Conservation (phyloP, 768 basidiomycete species). For the Phanerochaete sordida region DNA sequence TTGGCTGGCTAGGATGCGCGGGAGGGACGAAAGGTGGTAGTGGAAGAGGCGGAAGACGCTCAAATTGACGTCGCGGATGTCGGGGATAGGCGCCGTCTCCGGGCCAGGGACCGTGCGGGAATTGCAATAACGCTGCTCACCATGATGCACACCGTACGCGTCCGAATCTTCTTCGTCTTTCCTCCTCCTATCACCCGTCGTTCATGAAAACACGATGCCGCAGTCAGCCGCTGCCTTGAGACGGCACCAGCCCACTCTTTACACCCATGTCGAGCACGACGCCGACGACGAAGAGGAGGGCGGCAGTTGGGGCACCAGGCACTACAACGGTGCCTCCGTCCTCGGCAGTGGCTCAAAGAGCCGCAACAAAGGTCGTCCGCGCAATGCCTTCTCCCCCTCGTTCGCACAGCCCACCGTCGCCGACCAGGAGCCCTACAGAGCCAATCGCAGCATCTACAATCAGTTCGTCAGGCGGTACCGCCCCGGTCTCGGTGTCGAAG, state of each 20-base stretch:
- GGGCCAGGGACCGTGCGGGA: slow-evolving; percentile 1
- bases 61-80: background rate
- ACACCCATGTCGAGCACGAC: slow-evolving; percentile 58
- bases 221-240: slow-evolving; percentile 32
- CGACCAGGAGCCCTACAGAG: slow-evolving; percentile 26
- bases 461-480: slow-evolving; percentile 79
- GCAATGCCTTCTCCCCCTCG: slow-evolving; percentile 26
- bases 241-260: slow-evolving; percentile 66
- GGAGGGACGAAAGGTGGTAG: background rate
- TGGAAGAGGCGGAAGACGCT: background rate
- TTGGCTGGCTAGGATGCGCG: slow-evolving; percentile 20
- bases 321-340: slow-evolving; percentile 18
- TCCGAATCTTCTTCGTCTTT: background rate
- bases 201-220: slow-evolving; percentile 2
- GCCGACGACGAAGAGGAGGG: slow-evolving; percentile 47
- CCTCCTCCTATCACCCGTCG: slow-evolving; percentile 2
- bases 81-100: background rate
- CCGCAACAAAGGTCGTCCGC: slow-evolving; percentile 27
- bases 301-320: slow-evolving; percentile 32
- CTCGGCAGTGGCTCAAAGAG: slow-evolving; percentile 20
- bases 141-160: slow-evolving; percentile 2
- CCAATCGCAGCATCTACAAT: slow-evolving; percentile 61
- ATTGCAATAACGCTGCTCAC: background rate
- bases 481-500: slow-evolving; percentile 55
- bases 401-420: slow-evolving; percentile 13